Base-by-base conservation (phyloP, 2,329 filamentous ascomycete species). In the Ophiobolus disseminans region DNA sequence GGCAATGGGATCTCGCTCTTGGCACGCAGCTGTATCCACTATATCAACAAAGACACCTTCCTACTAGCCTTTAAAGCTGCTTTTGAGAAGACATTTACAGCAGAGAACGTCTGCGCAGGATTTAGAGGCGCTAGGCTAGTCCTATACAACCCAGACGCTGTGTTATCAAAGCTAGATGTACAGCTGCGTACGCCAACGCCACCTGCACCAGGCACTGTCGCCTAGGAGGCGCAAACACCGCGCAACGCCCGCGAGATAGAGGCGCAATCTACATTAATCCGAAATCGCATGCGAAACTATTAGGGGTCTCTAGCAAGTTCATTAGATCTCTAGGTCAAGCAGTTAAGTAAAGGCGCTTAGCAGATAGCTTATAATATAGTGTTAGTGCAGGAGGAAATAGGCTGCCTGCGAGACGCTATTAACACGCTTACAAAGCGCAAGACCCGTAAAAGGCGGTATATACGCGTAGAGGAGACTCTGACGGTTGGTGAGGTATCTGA, bases 121-220 rank as follows among this genome's bases (percentile, higher is more conserved):
- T 73, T 73, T 56, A 39, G 50, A 60, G 63, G 58, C 50, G 63
- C 68, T 60, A 53, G 71, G 17, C 53, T 75, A 52, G 53, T 69
- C 42, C 69, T 63, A 52, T 26, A 7, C 11, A 26, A 73, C 55
- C 63, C 62, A 55, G 48, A 70, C 22, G 56, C 42, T 36, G 66
- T 72, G 22, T 37, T 74, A 53, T 69, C 53, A 41, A 70, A 67
- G 59, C 67, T 73, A 50, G 55, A 65, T 48, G 53, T 62, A 14
- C 30, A 53, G 47, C 31, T 62, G 14, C 46, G 36, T 28, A 60
- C 51, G 31, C 51, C 37, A 40, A 53, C 40, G 14, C 46, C 45
- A 39, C 28, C 39, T 30, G 16, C 20, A 9, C 32, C 26, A 31
- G 13, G 11, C 5, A 25, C 20, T 3, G 14, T 2, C 35, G 16